Evolutionary conservation across 1,139 yeast species (phyloP).

Genomic region (Wickerhamomyces sp.): DNA sequence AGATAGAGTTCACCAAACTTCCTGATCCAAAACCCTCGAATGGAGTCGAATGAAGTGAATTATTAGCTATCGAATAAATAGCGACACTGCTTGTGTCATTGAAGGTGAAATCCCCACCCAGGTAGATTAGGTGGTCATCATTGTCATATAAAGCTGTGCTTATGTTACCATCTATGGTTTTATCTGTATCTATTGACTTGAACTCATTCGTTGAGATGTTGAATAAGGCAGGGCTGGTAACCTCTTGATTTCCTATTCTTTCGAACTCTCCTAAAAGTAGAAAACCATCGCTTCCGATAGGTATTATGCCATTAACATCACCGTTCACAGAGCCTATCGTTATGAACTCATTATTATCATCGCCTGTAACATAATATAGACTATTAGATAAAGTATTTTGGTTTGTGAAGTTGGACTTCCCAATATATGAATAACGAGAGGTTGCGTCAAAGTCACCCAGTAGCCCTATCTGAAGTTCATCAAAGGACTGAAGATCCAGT

Average conservation of each 20-base stretch:
- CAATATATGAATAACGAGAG: constrained; percentile 51
- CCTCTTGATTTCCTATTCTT: constrained; percentile 35
- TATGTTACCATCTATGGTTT: constrained; percentile 46
- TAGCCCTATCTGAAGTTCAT: constrained; percentile 47
- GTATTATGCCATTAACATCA: constrained; percentile 24
- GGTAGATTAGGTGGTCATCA: constrained; percentile 50
- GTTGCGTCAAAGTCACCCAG: constrained; percentile 64
- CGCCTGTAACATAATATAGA: constrained; percentile 22
- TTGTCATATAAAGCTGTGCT: constrained; percentile 46
- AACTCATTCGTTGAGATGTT: constrained; percentile 44
- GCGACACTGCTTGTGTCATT: constrained; percentile 60
- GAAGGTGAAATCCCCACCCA: constrained; percentile 75
- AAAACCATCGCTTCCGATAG: constrained; percentile 29
- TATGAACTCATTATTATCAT: constrained; percentile 13
- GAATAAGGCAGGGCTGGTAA: constrained; percentile 51
- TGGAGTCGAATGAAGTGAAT: constrained; percentile 45
- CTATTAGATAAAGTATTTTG: constrained; percentile 17
- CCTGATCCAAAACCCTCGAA: constrained; percentile 75
- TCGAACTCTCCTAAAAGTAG: constrained; percentile 44
- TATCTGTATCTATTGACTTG: constrained; percentile 34
- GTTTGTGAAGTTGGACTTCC: constrained; percentile 41
- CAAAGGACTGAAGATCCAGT: constrained; percentile 22
- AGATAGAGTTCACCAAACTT: constrained; percentile 62
- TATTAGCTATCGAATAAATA: constrained; percentile 51
- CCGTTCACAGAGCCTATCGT: constrained; percentile 20